Conservation (phyloP, 352 stramenopile genomes). For the Pythium graminicola region DNA sequence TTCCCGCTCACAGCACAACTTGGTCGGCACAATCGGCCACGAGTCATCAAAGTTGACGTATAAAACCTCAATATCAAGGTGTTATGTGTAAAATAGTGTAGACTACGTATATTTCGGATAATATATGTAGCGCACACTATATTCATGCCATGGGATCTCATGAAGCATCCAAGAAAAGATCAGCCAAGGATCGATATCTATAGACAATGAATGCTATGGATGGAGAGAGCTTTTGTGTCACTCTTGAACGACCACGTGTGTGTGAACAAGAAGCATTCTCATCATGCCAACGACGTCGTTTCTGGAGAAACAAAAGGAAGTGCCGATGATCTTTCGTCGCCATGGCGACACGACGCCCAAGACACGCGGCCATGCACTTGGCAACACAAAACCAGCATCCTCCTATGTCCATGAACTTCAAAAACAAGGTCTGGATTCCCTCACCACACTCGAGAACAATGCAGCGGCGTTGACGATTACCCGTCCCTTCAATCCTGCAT, state of each 20-base stretch:
- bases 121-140: constrained; percentile 2
- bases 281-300: constrained; percentile 53
- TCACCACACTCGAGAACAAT: constrained; percentile 42
- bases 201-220: neutral
- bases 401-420: constrained; percentile 73
- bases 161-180: constrained; percentile 2
- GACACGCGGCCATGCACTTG: constrained; percentile 46
- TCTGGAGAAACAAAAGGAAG: constrained; percentile 67
- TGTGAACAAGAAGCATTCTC: neutral
- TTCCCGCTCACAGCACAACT: too few species aligned
- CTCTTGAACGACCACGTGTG: neutral
- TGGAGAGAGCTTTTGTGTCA: too few species aligned
- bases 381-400: constrained; percentile 50
- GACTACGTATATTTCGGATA: neutral
- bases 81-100: constrained; percentile 1
- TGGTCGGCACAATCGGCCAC: neutral
- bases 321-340: constrained; percentile 74
- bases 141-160: constrained; percentile 10
- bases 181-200: constrained; percentile 2
- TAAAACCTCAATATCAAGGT: constrained; percentile 6
- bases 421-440: constrained; percentile 35
- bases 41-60: neutral
- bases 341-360: constrained; percentile 75
- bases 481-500: constrained; percentile 52
- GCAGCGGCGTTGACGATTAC: constrained; percentile 27